Evolutionary conservation across 805 yeast species (phyloP), one percentile per base, ranked within the genome.

Genomic region (Trichomonascus vanleenenianus): DNA sequence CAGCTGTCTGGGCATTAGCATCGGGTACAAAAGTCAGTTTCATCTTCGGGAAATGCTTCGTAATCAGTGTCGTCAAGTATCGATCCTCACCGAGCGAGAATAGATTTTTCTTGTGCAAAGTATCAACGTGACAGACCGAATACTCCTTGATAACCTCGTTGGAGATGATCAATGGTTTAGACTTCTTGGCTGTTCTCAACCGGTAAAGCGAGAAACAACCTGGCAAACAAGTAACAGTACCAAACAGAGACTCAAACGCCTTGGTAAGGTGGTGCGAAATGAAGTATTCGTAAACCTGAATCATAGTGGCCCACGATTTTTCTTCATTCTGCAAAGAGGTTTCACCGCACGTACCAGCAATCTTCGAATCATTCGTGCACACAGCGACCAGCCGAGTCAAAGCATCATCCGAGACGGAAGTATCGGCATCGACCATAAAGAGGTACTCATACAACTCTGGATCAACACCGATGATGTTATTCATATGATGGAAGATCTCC

Each of bases 191-290:
- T 2, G 69, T 64, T n/a, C 68, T 55, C 19, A 68, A 46, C 42
- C 83, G 64, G 58, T 76, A 78, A 68, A 78, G 68, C 16, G 74
- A 68, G 66, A 78, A 78, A 65, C 83, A 78, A n/a, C 83, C 83
- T 0, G 83, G 83, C 50, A 78, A 68, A 67, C 83, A 78, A 3
- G 83, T 78, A 15, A 78, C 81, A 50, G 78, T 72, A 30, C 82
- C 82, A 55, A 78, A 78, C 36, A 77, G 67, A 16, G 78, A 70
- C 62, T 78, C 83, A 55, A 78, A 78, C 0, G 81, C 80, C 58
- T 78, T 78, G 20, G 83, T 74, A 56, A 76, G 72, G 59, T 78
- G 81, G 57, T 78, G 83, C 20, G 81, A 76, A 54, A 78, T 77
- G 57, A 76, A 78, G 57, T 78, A 78, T 55, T 78, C 83, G 54